Evolutionary conservation across 768 basidiomycete species (phyloP).

Genomic region (Fomitopsis pulvina): DNA sequence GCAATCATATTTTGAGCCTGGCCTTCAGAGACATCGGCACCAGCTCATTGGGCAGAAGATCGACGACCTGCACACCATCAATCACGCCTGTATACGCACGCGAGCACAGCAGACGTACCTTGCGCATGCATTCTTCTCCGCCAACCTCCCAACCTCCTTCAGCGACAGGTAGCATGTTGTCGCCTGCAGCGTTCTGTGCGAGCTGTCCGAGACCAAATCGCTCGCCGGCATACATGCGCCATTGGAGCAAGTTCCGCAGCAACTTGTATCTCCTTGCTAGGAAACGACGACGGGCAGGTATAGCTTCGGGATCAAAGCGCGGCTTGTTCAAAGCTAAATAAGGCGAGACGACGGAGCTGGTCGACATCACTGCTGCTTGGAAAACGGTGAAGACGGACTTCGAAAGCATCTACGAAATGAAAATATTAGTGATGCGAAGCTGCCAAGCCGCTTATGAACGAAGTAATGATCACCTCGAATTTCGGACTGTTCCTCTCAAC

Average conservation of each 20-base stretch:
- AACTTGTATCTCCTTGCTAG: constrained; percentile 65
- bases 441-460: not conserved
- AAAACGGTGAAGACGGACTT: constrained; percentile 49
- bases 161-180: constrained; percentile 58
- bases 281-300: constrained; percentile 65
- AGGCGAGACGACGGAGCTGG: constrained; percentile 42
- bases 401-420: constrained; percentile 40
- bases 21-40: constrained; percentile 4
- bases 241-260: constrained; percentile 62
- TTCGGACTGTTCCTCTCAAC: constrained; percentile 58
- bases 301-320: constrained; percentile 71
- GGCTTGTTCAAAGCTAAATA: constrained; percentile 36
- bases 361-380: constrained; percentile 46
- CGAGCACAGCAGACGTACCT: constrained; percentile 34
- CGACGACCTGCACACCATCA: constrained; percentile 10
- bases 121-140: constrained; percentile 55
- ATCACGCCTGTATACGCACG: not conserved
- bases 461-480: constrained; percentile 47
- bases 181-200: constrained; percentile 48
- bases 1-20: not conserved
- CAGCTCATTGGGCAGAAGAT: constrained; percentile 9
- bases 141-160: constrained; percentile 85
- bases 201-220: constrained; percentile 49
- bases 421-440: not conserved
- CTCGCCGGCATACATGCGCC: constrained; percentile 69